Base-by-base conservation (phyloP, 805 yeast species). In the Yueomyces sinensis region DNA sequence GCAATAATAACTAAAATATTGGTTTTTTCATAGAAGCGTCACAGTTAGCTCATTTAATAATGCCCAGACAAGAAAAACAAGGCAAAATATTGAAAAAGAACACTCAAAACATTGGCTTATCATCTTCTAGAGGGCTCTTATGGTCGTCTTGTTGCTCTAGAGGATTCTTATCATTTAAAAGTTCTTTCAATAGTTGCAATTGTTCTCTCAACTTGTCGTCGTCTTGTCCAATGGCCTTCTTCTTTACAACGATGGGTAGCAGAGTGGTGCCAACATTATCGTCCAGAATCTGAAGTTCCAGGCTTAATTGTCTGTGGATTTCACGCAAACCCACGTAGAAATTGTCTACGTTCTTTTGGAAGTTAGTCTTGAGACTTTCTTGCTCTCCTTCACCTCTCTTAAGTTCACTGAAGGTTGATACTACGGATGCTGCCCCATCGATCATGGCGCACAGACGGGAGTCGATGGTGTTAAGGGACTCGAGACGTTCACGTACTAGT, bases 141-240 rank as follows among this genome's bases (percentile, higher is more conserved):
- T 29, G 6, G 9, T 17, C 23, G 4, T 31, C 31, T 11, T n/a
- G n/a, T n/a, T n/a, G n/a, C n/a, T n/a, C n/a, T n/a, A n/a, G n/a
- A n/a, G n/a, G n/a, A n/a, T 32, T 15, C 15, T 28, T 14, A 14
- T 18, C 17, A 11, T 36, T 19, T 18, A 46, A 27, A 3, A 38
- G 29, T 4, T 40, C 39, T 31, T 36, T 38, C 23, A 53, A 38
- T 7, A 45, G 31, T 6, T 31, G 32, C 16, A 47, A 34, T 31
- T 54, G 59, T 29, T 52, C 58, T 16, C 36, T 32, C 37, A 55
- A 31, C 35, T 54, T 54, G 30, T 50, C 57, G 27, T 52, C 51
- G 36, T 54, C 59, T 35, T 54, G 59, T 6, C 56, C 58, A 1
- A 45, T 33, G 13, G 57, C 56, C 32, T 49, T 50, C 42, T 55